Base-by-base conservation (phyloP, 495 filamentous ascomycete genomes). In the Hypoxylon perforatum region DNA sequence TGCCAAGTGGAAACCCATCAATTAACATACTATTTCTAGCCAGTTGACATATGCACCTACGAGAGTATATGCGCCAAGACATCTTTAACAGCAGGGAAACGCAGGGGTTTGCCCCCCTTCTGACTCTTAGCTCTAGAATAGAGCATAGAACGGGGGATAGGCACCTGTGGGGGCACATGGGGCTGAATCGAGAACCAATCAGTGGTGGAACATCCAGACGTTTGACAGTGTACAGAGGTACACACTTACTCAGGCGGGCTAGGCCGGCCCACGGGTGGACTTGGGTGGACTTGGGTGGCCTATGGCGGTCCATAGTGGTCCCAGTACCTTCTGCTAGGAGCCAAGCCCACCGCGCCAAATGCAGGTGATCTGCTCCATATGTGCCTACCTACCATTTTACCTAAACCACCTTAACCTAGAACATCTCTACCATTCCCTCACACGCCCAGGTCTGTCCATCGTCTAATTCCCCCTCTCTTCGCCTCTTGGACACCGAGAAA, bases 281-380 rank as follows among this genome's bases (percentile, higher is more conserved):
- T n/a, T n/a, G n/a, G n/a, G n/a, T n/a, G n/a, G n/a, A n/a, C n/a
- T n/a, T n/a, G n/a, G n/a, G n/a, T n/a, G n/a, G n/a, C n/a, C n/a
- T n/a, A n/a, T n/a, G 25, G 25, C 7, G 7, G 25, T 28, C 3
- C 25, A 28, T 28, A 3, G 25, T 55, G 33, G 11, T 17, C 5
- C 10, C 38, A 21, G 25, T 35, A 23, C 23, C 28, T 48, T 8
- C 61, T 41, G 51, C n/a, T 62, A 51, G 51, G 58, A 57, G 47
- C 50, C 39, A 63, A 63, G 46, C 60, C 59, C 54, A 28, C 47
- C 28, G 39, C 41, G 38, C 61, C 57, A 59, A 65, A 70, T 65
- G 67, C 67, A 70, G 67, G 61, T 70, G 67, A 70, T 61, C 61
- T 61, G 51, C 36, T 54, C 59, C 60, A 33, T 69, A 69, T 63